Evolutionary conservation across 169 alveolate genomes (phyloP), one percentile per base, ranked within the genome.

Genomic region (Plasmodium coatneyi): DNA sequence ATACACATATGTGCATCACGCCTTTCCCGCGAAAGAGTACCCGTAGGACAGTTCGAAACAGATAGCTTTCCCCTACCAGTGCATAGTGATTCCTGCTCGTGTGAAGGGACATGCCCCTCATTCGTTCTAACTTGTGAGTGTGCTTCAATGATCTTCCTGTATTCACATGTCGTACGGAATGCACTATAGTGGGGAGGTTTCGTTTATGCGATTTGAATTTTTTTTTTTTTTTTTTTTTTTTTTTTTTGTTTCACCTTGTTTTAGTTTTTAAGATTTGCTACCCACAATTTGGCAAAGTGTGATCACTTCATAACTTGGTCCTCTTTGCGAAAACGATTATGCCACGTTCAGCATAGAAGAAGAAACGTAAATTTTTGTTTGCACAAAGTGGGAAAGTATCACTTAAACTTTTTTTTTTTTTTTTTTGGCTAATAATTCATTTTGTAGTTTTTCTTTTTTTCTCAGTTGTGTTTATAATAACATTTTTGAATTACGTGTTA

Each of bases 231-330:
- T 46, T 7, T 41, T 41, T 32, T 32, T 32, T 32, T 32, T 32
- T 74, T 74, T 34, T 34, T 74, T 4, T n/a, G 1, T 41, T 25
- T 22, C 22, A 41, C 43, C 54, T 74, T 34, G 52, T 34, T 34
- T 74, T 79, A 79, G 84, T 79, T 79, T 79, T 79, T 79, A 79
- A 32, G 56, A 43, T 79, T 79, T 79, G n/a, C 14, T 19, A 22
- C 22, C 32, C 56, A 79, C 22, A 36, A 5, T 79, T 79, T 36
- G 46, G 22, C 25, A n/a, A 36, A 54, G 25, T n/a, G n/a, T 32
- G 1, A 32, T 43, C n/a, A 12, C 54, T 79, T 10, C 54, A 78
- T 41, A 34, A 78, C 41, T 19, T 14, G 3, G 22, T 34, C 32
- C n/a, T 1, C 54, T 10, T 43, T 79, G 74, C 34, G 34, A 60